Conservation (phyloP, 176 grass and related monocot genomes). For the Typha latifolia region DNA sequence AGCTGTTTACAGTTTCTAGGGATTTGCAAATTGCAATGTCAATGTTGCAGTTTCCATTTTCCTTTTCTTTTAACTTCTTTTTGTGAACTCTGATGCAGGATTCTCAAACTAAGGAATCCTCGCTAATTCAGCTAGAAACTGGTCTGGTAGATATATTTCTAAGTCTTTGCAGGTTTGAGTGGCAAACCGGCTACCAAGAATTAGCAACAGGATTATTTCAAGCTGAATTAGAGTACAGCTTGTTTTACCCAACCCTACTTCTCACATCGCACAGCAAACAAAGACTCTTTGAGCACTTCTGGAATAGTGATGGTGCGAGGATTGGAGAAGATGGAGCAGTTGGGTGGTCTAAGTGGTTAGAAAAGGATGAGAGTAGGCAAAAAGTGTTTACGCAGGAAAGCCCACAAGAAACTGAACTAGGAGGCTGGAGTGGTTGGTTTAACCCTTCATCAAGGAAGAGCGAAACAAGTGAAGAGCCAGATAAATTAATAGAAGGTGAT, state of each 20-base stretch:
- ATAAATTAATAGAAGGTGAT: constrained; percentile 33
- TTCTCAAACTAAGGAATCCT: constrained; percentile 42
- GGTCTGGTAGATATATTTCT: constrained; percentile 90
- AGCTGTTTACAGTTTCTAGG: too few species aligned
- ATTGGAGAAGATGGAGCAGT: constrained; percentile 77
- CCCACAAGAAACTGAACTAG: constrained; percentile 47
- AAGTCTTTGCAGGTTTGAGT: constrained; percentile 82
- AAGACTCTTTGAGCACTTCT: constrained; percentile 96
- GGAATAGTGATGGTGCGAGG: constrained; percentile 74
- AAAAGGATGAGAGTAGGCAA: constrained; percentile 70
- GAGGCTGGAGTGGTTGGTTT: constrained; percentile 96
- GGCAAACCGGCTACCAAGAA: constrained; percentile 86
- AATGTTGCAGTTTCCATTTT: not conserved
- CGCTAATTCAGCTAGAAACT: constrained; percentile 63
- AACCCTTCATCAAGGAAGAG: constrained; percentile 39
- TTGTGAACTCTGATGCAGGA: constrained; percentile 27
- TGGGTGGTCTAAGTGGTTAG: constrained; percentile 91
- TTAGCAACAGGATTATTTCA: constrained; percentile 92
- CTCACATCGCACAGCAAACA: constrained; percentile 69
- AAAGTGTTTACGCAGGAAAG: constrained; percentile 46
- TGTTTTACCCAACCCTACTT: constrained; percentile 63
- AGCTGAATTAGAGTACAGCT: constrained; percentile 78
- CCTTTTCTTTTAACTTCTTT: constrained; percentile 10
- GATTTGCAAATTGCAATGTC: too few species aligned
- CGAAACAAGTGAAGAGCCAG: constrained; percentile 19